Conservation (phyloP, 1,284 basidiomycete genomes). For the Sphagnurus paluster region DNA sequence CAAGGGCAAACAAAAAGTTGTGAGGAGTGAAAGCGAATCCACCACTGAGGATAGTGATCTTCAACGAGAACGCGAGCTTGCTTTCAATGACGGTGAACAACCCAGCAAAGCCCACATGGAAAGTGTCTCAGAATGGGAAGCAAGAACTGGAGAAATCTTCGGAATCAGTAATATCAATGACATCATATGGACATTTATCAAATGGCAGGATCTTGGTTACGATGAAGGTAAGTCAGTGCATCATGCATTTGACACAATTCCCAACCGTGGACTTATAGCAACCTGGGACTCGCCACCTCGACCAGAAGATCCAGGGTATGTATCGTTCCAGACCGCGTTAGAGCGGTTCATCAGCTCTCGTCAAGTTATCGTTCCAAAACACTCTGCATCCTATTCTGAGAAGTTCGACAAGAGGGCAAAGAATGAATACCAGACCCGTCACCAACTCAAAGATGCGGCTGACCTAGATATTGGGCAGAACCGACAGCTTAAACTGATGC, state of each 20-base stretch:
- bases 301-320: slow-evolving; percentile 54
- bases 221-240: slow-evolving; percentile 66
- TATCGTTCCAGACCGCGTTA: slow-evolving; percentile 69
- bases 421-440: slow-evolving; percentile 45
- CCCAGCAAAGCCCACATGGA: slow-evolving; percentile 51
- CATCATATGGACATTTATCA: slow-evolving; percentile 81
- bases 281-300: slow-evolving; percentile 88
- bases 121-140: slow-evolving; percentile 62
- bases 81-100: slow-evolving; percentile 57
- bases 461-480: slow-evolving; percentile 69
- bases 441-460: slow-evolving; percentile 47
- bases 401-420: slow-evolving; percentile 45
- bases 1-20: slow-evolving; percentile 22
- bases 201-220: slow-evolving; percentile 90
- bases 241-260: slow-evolving; percentile 11
- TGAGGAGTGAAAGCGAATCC: slow-evolving; percentile 17
- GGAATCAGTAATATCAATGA: slow-evolving; percentile 51
- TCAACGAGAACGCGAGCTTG: slow-evolving; percentile 37
- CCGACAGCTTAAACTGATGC: slow-evolving; percentile 69
- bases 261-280: slow-evolving; percentile 52
- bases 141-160: slow-evolving; percentile 44
- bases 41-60: slow-evolving; percentile 34
- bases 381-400: slow-evolving; percentile 39
- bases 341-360: slow-evolving; percentile 64
- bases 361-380: slow-evolving; percentile 58